Conservation (phyloP, 176 grass and related monocot genomes). For the Areca catechu region DNA sequence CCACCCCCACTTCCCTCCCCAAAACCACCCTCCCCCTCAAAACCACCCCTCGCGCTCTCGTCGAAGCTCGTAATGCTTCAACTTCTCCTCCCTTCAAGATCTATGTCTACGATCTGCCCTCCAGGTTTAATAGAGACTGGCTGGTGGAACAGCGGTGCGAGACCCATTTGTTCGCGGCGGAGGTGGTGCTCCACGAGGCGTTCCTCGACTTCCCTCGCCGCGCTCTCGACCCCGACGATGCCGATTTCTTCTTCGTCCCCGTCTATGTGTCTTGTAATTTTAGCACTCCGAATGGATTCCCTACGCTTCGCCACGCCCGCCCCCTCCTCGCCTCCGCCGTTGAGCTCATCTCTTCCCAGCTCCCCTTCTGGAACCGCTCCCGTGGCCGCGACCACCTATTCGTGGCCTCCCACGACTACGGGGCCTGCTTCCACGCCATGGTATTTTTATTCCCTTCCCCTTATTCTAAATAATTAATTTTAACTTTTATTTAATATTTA, state of each 20-base stretch:
- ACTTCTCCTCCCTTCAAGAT: constrained; percentile 36
- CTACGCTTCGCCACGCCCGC: constrained; percentile 60
- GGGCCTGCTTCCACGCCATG: constrained; percentile 96
- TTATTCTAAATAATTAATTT: no score
- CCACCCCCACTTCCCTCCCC: background rate
- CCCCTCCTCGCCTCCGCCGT: constrained; percentile 51
- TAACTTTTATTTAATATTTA: no score
- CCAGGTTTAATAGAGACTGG: constrained; percentile 62
- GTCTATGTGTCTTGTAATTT: constrained; percentile 98
- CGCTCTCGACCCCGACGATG: constrained; percentile 35
- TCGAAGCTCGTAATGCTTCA: constrained; percentile 6
- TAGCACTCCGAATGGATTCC: constrained; percentile 70
- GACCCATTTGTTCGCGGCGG: constrained; percentile 74
- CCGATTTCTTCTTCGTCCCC: constrained; percentile 77
- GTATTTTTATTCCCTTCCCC: constrained; percentile 1
- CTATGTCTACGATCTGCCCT: constrained; percentile 75
- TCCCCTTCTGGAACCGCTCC: constrained; percentile 84
- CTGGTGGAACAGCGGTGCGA: constrained; percentile 36
- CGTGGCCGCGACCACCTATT: constrained; percentile 72
- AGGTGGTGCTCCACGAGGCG: constrained; percentile 83
- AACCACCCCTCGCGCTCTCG: constrained; percentile 24
- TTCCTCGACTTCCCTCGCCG: constrained; percentile 32
- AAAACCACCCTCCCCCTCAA: constrained; percentile 19
- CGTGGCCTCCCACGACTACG: constrained; percentile 82
- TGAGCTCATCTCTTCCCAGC: constrained; percentile 25